Evolutionary conservation across 192 early-diverging fungal genomes (phyloP).

Genomic region (Entrophospora sp.): DNA sequence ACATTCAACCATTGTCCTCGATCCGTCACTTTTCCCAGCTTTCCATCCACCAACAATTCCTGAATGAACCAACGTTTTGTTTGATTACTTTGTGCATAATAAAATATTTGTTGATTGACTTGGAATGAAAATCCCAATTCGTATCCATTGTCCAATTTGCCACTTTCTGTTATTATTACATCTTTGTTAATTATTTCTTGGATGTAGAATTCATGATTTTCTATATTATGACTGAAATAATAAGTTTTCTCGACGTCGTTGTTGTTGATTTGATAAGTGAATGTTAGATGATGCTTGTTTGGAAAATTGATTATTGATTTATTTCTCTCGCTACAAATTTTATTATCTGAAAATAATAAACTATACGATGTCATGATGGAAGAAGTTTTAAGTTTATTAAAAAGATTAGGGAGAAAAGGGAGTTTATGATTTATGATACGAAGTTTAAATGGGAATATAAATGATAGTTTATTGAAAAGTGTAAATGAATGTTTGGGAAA

Average conservation of each 20-base stretch:
- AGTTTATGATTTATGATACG: too few species aligned
- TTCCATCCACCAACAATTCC: not conserved
- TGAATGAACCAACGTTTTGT: not conserved
- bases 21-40: not conserved
- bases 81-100: not conserved
- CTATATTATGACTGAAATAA: not conserved
- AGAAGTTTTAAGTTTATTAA: too few species aligned
- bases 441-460: too few species aligned
- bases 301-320: not conserved
- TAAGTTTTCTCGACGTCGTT: not conserved
- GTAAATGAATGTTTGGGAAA: too few species aligned
- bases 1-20: not conserved
- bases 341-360: not conserved
- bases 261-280: constrained; percentile 6
- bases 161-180: too few species aligned
- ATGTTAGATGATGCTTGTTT: not conserved
- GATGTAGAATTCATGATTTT: not conserved
- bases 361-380: not conserved
- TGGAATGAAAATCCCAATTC: not conserved
- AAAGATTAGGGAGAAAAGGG: too few species aligned
- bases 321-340: not conserved
- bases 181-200: not conserved
- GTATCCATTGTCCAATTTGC: not conserved
- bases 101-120: not conserved
- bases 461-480: too few species aligned